These are phyloP conservation scores for Prototheca wickerhamii DNA, from an alignment of 163 green algal genomes.

Conservation along the genomic window DNA sequence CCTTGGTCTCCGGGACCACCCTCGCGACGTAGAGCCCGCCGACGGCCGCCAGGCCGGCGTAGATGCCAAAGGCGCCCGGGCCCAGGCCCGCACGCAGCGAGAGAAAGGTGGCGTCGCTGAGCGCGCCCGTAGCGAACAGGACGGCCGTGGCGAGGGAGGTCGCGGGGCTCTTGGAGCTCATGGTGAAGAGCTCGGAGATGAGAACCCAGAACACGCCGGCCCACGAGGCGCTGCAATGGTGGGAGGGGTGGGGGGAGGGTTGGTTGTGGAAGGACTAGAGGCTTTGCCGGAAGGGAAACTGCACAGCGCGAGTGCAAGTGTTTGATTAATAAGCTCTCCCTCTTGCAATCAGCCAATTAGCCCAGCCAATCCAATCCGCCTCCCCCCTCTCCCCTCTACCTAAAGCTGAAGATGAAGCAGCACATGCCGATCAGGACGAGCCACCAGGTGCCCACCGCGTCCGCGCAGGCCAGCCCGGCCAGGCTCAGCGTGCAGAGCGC, in stretches of 20 bases:
- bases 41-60: slow-evolving; percentile 25
- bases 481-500: slow-evolving; percentile 35
- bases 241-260: slow-evolving; percentile 1
- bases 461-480: slow-evolving; percentile 29
- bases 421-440: slow-evolving; percentile 49
- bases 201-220: slow-evolving; percentile 82
- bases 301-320: slow-evolving; percentile 1
- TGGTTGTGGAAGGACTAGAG: not conserved
- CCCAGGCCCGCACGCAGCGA: slow-evolving; percentile 34
- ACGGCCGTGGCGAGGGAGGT: slow-evolving; percentile 52
- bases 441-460: slow-evolving; percentile 8
- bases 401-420: slow-evolving; percentile 51
- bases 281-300: too few relatives aligned
- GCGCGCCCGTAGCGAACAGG: slow-evolving; percentile 54
- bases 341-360: not conserved
- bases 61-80: slow-evolving; percentile 39
- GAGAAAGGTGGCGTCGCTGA: slow-evolving; percentile 41
- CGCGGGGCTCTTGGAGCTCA: slow-evolving; percentile 63
- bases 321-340: slow-evolving; percentile 15
- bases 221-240: slow-evolving; percentile 60
- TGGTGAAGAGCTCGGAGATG: slow-evolving; percentile 77
- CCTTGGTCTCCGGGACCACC: slow-evolving; percentile 52
- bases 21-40: slow-evolving; percentile 35
- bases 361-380: not conserved
- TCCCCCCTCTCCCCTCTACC: not conserved